Percentiles rank a stretch among this genome's conserved stretches.
These are phyloP conservation scores for Monilinia vaccinii-corymbosi DNA, from an alignment of 2,329 filamentous ascomycete genomes.

Conservation along the genomic window DNA sequence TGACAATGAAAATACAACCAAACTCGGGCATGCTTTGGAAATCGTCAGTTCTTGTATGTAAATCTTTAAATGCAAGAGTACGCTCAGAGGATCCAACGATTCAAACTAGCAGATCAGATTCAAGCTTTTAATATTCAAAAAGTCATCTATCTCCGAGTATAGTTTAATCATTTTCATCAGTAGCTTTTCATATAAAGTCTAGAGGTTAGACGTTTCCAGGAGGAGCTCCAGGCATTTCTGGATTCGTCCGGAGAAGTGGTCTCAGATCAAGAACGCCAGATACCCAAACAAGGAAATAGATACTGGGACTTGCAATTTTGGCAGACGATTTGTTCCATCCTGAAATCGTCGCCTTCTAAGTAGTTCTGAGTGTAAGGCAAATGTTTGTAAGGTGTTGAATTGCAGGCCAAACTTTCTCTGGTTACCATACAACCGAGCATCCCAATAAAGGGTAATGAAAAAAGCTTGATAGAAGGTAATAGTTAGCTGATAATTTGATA, in stretches of 20 bases:
- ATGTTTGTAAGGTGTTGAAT: neutral
- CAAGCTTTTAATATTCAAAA: no score
- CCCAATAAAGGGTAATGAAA: neutral
- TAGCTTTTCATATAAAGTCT: neutral
- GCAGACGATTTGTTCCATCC: neutral
- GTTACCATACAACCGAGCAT: neutral
- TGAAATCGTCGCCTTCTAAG: neutral
- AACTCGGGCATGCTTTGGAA: constrained; percentile 63
- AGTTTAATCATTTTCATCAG: neutral
- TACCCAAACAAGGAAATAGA: neutral
- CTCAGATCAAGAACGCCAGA: neutral
- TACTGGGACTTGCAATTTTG: neutral
- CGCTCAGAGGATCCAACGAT: constrained; percentile 5
- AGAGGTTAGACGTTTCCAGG: neutral
- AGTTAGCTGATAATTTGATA: neutral
- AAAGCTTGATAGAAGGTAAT: neutral
- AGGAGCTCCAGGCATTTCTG: neutral
- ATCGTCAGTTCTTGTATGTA: neutral
- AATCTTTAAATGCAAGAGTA: neutral
- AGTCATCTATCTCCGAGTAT: no score
- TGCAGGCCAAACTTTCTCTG: neutral
- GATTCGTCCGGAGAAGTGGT: neutral
- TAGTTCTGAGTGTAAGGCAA: neutral
- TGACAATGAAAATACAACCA: constrained; percentile 74
- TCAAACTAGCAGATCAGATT: no score